Conservation (phyloP, 192 early-diverging fungal species). For the Podila epicladia region DNA sequence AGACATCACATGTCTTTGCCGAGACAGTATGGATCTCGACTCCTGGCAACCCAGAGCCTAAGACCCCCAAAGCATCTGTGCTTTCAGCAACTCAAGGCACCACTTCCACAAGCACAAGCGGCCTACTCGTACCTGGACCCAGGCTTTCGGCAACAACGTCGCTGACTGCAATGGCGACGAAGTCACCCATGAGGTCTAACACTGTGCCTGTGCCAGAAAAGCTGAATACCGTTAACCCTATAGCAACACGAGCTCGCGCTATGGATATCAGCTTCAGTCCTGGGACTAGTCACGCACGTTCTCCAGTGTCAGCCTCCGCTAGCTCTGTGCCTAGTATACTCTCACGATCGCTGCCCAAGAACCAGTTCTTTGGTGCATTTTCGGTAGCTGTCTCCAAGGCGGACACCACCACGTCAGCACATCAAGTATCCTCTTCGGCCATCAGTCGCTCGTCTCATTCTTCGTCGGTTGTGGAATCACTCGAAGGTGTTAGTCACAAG, state of each 20-base stretch:
- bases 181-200: conserved; percentile 25
- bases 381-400: not conserved
- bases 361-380: conserved; percentile 5
- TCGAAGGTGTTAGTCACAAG: too few relatives aligned
- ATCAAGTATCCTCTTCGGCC: not conserved
- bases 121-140: conserved; percentile 2
- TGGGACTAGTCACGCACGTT: not conserved
- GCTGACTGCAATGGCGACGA: conserved; percentile 23
- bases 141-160: conserved; percentile 30
- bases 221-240: not conserved
- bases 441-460: too few relatives aligned
- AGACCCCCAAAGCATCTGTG: not conserved
- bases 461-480: too few relatives aligned
- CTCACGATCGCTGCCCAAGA: conserved; percentile 20
- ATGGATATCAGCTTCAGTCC: conserved; percentile 39
- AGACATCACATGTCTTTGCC: conserved; percentile 30
- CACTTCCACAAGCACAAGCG: not conserved
- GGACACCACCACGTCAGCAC: not conserved
- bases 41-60: conserved; percentile 5
- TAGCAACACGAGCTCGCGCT: not conserved
- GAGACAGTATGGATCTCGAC: conserved; percentile 33
- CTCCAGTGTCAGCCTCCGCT: conserved; percentile 10
- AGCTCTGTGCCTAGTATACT: conserved; percentile 12
- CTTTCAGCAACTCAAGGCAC: not conserved
- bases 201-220: conserved; percentile 19